phyloP scores from a whole-genome alignment of 352 stramenopile species.

The Pythium dissimile region DNA sequence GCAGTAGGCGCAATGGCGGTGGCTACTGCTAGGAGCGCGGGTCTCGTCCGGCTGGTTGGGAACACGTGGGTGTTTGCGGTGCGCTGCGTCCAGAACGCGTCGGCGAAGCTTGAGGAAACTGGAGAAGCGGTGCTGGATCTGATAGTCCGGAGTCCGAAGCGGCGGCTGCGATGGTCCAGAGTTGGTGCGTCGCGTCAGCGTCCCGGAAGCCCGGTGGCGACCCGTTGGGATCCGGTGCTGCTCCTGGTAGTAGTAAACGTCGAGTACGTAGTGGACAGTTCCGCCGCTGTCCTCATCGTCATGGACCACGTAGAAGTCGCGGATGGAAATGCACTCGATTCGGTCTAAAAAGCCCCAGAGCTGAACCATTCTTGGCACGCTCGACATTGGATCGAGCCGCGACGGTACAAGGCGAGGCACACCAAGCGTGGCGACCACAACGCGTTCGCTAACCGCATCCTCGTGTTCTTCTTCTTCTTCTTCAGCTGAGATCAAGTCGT shows the following conservation, averaged over 20 bases:
- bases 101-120: slow-evolving; percentile 50
- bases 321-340: slow-evolving; percentile 60
- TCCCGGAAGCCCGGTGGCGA: background rate
- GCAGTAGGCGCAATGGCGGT: slow-evolving; percentile 18
- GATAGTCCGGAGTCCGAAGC: slow-evolving; percentile 38
- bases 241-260: slow-evolving; percentile 52
- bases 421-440: slow-evolving; percentile 17
- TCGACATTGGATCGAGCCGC: slow-evolving; percentile 36
- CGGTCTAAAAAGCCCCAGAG: slow-evolving; percentile 52
- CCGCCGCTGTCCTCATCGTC: slow-evolving; percentile 33
- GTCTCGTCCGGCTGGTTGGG: background rate
- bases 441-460: too few species aligned
- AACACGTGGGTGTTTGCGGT: slow-evolving; percentile 31
- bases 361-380: slow-evolving; percentile 48
- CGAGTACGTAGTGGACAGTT: slow-evolving; percentile 52
- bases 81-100: slow-evolving; percentile 38
- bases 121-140: slow-evolving; percentile 65
- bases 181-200: background rate
- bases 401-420: slow-evolving; percentile 39
- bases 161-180: slow-evolving; percentile 1
- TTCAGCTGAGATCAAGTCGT: too few species aligned
- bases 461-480: too few species aligned
- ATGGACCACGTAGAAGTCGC: slow-evolving; percentile 33
- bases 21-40: slow-evolving; percentile 22
- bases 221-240: slow-evolving; percentile 29